Evolutionary conservation across 2,329 filamentous ascomycete species (phyloP).

Genomic region (Aureobasidium sp.): DNA sequence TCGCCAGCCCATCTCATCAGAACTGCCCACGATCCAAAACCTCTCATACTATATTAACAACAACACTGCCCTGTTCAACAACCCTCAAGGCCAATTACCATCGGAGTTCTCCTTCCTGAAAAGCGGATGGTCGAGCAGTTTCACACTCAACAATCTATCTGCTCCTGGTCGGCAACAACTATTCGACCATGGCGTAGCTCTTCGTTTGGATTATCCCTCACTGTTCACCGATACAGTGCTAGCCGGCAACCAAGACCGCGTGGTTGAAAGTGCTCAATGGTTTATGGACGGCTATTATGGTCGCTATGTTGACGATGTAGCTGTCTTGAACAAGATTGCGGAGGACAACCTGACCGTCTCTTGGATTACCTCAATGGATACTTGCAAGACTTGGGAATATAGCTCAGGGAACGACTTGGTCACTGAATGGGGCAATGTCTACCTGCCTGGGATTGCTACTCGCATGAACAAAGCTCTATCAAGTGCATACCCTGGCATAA

Average conservation of each 20-base stretch:
- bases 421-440: constrained; percentile 12
- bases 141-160: constrained; percentile 13
- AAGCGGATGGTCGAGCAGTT: constrained; percentile 15
- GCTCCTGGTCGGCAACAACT: constrained; percentile 12
- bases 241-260: constrained; percentile 16
- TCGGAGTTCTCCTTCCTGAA: constrained; percentile 13
- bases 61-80: constrained; percentile 15
- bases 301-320: constrained; percentile 2
- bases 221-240: constrained; percentile 15
- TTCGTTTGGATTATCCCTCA: constrained; percentile 12
- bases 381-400: constrained; percentile 16
- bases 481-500: constrained; percentile 9
- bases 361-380: constrained; percentile 15
- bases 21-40: constrained; percentile 12
- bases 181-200: constrained; percentile 15
- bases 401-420: constrained; percentile 16
- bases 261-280: constrained; percentile 16
- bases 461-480: constrained; percentile 14
- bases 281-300: constrained; percentile 16
- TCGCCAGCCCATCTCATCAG: constrained; percentile 14
- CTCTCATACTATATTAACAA: constrained; percentile 17
- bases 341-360: constrained; percentile 15
- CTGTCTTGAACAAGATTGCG: constrained; percentile 9
- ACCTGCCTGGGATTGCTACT: constrained; percentile 10
- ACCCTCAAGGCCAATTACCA: constrained; percentile 4